phyloP scores from a whole-genome alignment of 371 early-diverging fungal genomes.

The Quaeritorhiza haematococci region DNA sequence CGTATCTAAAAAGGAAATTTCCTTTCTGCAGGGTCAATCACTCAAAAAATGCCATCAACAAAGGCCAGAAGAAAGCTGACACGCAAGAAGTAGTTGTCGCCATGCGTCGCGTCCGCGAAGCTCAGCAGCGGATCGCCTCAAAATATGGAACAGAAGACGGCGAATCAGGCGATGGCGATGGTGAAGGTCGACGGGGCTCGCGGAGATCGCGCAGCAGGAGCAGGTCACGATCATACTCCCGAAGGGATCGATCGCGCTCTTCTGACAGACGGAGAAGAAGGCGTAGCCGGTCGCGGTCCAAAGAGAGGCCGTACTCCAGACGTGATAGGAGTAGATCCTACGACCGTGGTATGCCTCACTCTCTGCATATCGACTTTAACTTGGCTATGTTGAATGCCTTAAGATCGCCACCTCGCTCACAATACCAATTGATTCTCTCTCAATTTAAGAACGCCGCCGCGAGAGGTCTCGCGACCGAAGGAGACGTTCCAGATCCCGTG shows the following conservation, averaged over 20 bases:
- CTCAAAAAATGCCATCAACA: conserved; percentile 64
- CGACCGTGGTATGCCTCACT: no score
- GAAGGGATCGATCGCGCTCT: conserved; percentile 6
- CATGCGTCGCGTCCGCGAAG: conserved; percentile 43
- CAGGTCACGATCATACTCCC: conserved; percentile 26
- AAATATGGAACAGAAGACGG: conserved; percentile 9
- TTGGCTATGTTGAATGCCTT: no score
- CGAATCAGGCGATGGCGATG: conserved; percentile 5
- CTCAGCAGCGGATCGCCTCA: conserved; percentile 28
- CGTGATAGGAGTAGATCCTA: no score
- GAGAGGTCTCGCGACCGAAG: not conserved
- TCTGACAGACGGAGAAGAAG: conserved; percentile 4
- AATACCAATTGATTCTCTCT: no score
- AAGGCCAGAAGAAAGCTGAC: conserved; percentile 24
- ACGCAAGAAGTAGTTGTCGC: conserved; percentile 24
- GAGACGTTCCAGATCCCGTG: not conserved
- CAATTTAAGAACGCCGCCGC: no score
- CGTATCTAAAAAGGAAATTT: no score
- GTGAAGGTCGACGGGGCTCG: no score
- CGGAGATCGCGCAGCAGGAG: conserved; percentile 13
- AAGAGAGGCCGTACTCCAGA: no score
- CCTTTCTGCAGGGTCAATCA: conserved; percentile 53
- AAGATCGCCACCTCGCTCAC: no score
- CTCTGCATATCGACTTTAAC: no score
- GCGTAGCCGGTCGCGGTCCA: no score